Evolutionary conservation across 2,329 filamentous ascomycete species (phyloP).

Genomic region (Penicillium sp.): DNA sequence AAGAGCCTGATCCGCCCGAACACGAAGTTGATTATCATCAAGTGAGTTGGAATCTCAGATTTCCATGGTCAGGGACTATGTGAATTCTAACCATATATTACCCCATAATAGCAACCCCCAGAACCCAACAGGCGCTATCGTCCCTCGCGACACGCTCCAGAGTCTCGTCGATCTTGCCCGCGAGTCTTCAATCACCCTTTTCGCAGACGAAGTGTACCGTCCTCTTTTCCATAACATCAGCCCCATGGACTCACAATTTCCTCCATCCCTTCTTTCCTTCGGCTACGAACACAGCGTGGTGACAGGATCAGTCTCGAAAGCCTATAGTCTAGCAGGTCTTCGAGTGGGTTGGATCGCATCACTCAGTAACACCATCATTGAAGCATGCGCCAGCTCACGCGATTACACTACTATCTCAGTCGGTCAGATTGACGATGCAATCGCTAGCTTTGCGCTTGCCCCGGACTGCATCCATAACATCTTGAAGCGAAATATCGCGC

Average conservation of each 20-base stretch:
- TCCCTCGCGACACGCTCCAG: constrained; percentile 66
- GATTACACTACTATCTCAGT: constrained; percentile 90
- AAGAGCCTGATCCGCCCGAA: constrained; percentile 62
- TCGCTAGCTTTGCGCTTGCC: constrained; percentile 77
- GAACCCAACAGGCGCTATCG: constrained; percentile 69
- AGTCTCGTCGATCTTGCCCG: constrained; percentile 68
- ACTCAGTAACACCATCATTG: constrained; percentile 66
- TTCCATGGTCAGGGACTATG: constrained; percentile 3
- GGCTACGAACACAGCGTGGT: constrained; percentile 74
- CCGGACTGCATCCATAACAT: constrained; percentile 67
- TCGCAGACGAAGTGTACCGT: constrained; percentile 83
- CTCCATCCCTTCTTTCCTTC: constrained; percentile 72
- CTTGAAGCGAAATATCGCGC: constrained; percentile 66
- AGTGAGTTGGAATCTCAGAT: constrained; percentile 41
- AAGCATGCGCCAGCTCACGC: constrained; percentile 67
- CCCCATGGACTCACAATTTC: constrained; percentile 60
- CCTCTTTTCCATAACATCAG: constrained; percentile 77
- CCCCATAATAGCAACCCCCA: constrained; percentile 69
- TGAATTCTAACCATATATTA: background rate
- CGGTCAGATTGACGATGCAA: constrained; percentile 78
- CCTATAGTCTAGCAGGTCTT: constrained; percentile 81
- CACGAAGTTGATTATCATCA: constrained; percentile 66
- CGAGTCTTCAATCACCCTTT: constrained; percentile 67
- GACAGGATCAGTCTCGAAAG: constrained; percentile 84
- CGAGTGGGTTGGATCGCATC: constrained; percentile 83